Evolutionary conservation across 768 basidiomycete genomes (phyloP).

Genomic region (Dentipellis fragilis): DNA sequence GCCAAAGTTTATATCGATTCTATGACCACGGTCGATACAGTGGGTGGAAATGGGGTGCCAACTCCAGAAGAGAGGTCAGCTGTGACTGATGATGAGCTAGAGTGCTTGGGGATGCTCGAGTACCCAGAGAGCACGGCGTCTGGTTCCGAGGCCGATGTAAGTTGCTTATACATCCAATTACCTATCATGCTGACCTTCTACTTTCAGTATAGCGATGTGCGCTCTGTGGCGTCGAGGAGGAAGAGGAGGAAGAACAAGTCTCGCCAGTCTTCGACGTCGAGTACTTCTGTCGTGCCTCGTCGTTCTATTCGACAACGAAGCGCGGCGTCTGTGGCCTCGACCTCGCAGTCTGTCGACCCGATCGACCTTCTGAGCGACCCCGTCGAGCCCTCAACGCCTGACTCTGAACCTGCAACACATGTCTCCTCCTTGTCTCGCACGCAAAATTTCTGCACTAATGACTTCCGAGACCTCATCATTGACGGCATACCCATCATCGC

Average conservation of each 20-base stretch:
- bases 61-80: too few species aligned
- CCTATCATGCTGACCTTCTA: too few species aligned
- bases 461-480: neutral
- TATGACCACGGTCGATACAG: too few species aligned
- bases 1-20: too few species aligned
- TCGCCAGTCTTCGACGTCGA: neutral
- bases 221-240: too few species aligned
- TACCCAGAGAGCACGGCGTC: neutral
- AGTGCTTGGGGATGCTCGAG: neutral
- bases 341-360: neutral
- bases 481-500: slow-evolving; percentile 4
- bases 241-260: neutral
- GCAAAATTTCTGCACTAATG: neutral
- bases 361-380: neutral
- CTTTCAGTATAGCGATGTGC: too few species aligned
- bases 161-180: neutral
- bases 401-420: neutral
- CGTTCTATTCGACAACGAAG: neutral
- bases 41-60: too few species aligned
- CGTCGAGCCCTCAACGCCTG: neutral
- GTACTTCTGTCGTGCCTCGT: neutral
- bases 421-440: too few species aligned
- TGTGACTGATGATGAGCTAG: neutral
- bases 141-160: neutral
- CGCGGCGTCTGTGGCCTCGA: neutral